Conservation (phyloP, 495 filamentous ascomycete genomes). For the Aspergillus taichungensis region DNA sequence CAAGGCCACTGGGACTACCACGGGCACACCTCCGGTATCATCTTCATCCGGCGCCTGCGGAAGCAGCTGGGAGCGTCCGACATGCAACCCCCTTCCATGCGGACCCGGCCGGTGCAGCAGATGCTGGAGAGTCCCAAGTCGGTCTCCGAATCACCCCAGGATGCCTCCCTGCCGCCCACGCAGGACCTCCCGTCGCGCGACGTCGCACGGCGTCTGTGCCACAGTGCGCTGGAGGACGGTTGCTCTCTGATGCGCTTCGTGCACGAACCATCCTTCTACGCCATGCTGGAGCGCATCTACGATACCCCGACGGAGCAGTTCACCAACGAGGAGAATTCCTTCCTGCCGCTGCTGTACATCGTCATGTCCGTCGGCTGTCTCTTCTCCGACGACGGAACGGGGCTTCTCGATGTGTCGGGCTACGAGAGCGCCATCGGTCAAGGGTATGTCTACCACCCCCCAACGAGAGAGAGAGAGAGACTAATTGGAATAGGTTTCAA, state of each 20-base stretch:
- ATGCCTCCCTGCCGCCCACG: constrained; percentile 41
- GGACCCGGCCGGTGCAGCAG: constrained; percentile 29
- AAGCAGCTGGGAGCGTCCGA: constrained; percentile 66
- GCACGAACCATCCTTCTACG: constrained; percentile 80
- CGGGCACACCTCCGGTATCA: constrained; percentile 83
- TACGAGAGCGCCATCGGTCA: constrained; percentile 70
- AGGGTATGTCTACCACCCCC: constrained; percentile 47
- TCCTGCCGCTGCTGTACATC: constrained; percentile 75
- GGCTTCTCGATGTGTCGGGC: constrained; percentile 42
- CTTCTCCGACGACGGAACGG: constrained; percentile 50
- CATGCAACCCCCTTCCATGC: constrained; percentile 38
- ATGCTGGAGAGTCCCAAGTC: constrained; percentile 69
- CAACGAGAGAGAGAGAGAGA: no score
- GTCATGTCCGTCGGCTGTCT: constrained; percentile 81
- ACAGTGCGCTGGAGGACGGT: constrained; percentile 73
- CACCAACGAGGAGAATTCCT: constrained; percentile 66
- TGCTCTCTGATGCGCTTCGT: constrained; percentile 76
- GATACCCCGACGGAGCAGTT: constrained; percentile 59
- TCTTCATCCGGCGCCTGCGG: constrained; percentile 76
- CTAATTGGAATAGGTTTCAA: constrained; percentile 49
- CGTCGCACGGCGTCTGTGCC: constrained; percentile 59
- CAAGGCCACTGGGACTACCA: constrained; percentile 91
- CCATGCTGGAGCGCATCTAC: constrained; percentile 71
- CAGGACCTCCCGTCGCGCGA: constrained; percentile 64
- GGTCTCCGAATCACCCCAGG: constrained; percentile 50